These are phyloP conservation scores for Aspergillus haitiensis DNA, from an alignment of 495 filamentous ascomycete species.

Conservation along the genomic window DNA sequence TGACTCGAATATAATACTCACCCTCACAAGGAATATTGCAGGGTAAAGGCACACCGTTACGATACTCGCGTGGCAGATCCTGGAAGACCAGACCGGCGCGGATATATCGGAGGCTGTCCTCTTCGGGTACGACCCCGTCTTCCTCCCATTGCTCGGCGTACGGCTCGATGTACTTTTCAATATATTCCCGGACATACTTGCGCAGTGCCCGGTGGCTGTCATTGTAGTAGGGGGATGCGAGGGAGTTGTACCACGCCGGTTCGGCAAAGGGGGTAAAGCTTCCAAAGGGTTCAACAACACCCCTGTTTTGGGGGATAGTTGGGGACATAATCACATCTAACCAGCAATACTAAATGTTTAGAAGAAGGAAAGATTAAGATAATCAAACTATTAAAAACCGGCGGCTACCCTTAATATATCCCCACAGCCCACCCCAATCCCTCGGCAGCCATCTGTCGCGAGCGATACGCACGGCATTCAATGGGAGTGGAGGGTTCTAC, in stretches of 20 bases:
- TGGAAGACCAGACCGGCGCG: background rate
- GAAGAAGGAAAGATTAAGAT: too few species aligned
- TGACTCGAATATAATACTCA: background rate
- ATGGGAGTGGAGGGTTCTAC: too few species aligned
- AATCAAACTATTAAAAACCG: too few species aligned
- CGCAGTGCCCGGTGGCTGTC: background rate
- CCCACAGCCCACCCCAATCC: too few species aligned
- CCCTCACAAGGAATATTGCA: background rate
- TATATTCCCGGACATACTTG: constrained; percentile 1
- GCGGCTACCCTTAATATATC: too few species aligned
- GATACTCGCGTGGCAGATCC: background rate
- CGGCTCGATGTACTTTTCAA: background rate
- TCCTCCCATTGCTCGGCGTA: constrained; percentile 1
- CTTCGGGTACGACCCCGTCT: background rate
- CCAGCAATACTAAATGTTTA: too few species aligned
- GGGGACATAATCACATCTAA: too few species aligned
- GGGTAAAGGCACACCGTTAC: background rate
- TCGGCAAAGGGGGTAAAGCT: constrained; percentile 2
- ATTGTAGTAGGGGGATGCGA: constrained; percentile 2
- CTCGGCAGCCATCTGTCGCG: too few species aligned
- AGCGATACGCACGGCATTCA: too few species aligned
- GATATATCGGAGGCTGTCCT: background rate
- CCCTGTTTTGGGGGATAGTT: too few species aligned
- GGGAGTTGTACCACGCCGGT: background rate
- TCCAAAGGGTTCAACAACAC: background rate